phyloP scores from a whole-genome alignment of 306 rosid species.

The Biancaea sappan region DNA sequence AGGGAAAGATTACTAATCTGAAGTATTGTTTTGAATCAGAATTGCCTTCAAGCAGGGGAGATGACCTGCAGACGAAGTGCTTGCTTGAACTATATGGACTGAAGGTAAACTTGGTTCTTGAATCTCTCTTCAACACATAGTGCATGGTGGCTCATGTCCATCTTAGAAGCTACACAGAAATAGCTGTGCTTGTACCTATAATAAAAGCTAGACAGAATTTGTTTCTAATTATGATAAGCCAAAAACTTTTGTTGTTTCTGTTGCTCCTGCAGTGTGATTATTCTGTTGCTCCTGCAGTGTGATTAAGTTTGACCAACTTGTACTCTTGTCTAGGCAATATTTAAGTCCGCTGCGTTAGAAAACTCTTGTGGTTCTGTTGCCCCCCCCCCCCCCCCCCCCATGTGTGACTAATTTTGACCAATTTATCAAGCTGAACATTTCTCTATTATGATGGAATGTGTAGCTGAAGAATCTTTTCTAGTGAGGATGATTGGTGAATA shows the following conservation, averaged over 20 bases:
- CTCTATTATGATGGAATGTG: slow-evolving; percentile 16
- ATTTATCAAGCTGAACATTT: slow-evolving; percentile 27
- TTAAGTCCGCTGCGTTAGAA: slow-evolving; percentile 11
- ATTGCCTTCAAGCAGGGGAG: slow-evolving; percentile 95
- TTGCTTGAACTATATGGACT: slow-evolving; percentile 91
- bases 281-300: slow-evolving; percentile 10
- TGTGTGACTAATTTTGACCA: slow-evolving; percentile 16
- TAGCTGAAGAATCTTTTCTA: slow-evolving; percentile 28
- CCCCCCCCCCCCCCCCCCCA: slow-evolving; percentile 4
- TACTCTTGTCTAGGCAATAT: slow-evolving; percentile 9
- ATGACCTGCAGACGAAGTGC: slow-evolving; percentile 93
- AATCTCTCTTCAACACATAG: slow-evolving; percentile 30
- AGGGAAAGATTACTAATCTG: slow-evolving; percentile 34
- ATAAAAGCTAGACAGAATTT: slow-evolving; percentile 20
- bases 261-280: slow-evolving; percentile 11
- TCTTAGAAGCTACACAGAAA: background rate
- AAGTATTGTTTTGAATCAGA: slow-evolving; percentile 57
- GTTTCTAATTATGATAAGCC: slow-evolving; percentile 11
- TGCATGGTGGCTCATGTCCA: slow-evolving; percentile 16
- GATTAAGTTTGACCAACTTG: slow-evolving; percentile 17
- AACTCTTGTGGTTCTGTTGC: slow-evolving; percentile 12
- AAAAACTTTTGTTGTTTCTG: slow-evolving; percentile 9
- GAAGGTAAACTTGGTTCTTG: slow-evolving; percentile 71
- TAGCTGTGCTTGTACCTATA: slow-evolving; percentile 2
- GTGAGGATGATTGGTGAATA: slow-evolving; percentile 30